Conservation (phyloP, 768 basidiomycete species). For the Termitomyces sp. region DNA sequence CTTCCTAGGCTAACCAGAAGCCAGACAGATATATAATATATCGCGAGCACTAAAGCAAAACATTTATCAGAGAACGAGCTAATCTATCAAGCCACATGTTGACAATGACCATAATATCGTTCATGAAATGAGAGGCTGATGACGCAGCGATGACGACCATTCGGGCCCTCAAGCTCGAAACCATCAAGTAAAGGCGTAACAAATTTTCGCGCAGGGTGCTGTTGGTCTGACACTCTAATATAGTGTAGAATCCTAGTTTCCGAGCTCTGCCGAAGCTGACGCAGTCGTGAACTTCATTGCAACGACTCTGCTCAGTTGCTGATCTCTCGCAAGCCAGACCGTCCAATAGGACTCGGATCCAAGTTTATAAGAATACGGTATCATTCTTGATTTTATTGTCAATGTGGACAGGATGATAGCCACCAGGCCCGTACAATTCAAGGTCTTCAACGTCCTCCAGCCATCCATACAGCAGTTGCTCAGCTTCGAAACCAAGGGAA, state of each 20-base stretch:
- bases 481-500: neutral
- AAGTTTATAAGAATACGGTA: constrained; percentile 51
- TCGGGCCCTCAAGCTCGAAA: constrained; percentile 72
- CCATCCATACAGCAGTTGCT: neutral
- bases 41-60: too few species aligned
- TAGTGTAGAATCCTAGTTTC: neutral
- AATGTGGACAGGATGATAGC: constrained; percentile 32
- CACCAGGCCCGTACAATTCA: constrained; percentile 27
- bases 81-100: too few species aligned
- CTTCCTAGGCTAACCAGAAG: too few species aligned
- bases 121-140: constrained; percentile 30
- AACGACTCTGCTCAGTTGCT: constrained; percentile 34
- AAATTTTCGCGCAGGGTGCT: constrained; percentile 30
- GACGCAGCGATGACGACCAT: constrained; percentile 81
- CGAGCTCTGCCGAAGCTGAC: constrained; percentile 17
- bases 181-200: constrained; percentile 69
- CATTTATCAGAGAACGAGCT: too few species aligned
- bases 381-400: constrained; percentile 36
- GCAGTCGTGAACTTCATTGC: constrained; percentile 52
- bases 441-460: constrained; percentile 3
- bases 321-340: constrained; percentile 38
- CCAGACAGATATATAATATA: too few species aligned
- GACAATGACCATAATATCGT: too few species aligned
- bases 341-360: constrained; percentile 49
- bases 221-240: neutral